Base-by-base conservation (phyloP, 2,329 filamentous ascomycete genomes). In the Curvularia lunata region DNA sequence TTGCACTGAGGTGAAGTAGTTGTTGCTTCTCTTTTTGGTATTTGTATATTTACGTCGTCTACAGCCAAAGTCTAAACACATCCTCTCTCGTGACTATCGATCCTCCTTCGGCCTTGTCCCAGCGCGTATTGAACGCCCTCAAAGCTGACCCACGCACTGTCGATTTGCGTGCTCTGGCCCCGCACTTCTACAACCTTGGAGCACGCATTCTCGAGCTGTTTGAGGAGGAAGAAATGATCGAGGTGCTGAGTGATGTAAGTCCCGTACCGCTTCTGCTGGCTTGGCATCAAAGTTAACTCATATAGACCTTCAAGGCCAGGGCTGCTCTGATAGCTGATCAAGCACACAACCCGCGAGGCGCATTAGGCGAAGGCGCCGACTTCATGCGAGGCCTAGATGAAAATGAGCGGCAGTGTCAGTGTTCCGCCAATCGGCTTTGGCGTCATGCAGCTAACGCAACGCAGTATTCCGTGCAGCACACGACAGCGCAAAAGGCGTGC, bases 331-430 rank as follows among this genome's bases (percentile, higher is more conserved):
- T 98, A 49, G 91, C 91, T 5, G 86, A 98, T 72, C 91, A 97
- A 74, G 94, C 93, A 2, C 87, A 93, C 66, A 97, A 97, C 77
- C 89, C 90, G 3, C 87, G 89, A 9, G 88, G 89, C 13, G 88
- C 88, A 10, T 59, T 86, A 40, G 84, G 84, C 3, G 85, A 86
- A 48, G 81, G 88, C 1, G 88, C 88, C 56, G 93, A 97, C 66
- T 98, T 98, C 68, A 80, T 97, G 68, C 84, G 91, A 28, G 92
- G 93, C 0, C 77, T 99, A 54, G 95, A 98, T 71, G 93, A 98
- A 80, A 92, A 88, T 77, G 95, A 99, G 80, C 85, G 93, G 66
- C 84, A 84, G 58, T 70, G 85, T 87, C 72, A 72, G 81, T 77
- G 13, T 19, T 18, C 10, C 32, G 3, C 16, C 43, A 8, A 42